Percentiles rank a stretch among this genome's conserved stretches.
These are phyloP conservation scores for Calycina marina DNA, from an alignment of 2,329 filamentous ascomycete genomes.

Conservation along the genomic window DNA sequence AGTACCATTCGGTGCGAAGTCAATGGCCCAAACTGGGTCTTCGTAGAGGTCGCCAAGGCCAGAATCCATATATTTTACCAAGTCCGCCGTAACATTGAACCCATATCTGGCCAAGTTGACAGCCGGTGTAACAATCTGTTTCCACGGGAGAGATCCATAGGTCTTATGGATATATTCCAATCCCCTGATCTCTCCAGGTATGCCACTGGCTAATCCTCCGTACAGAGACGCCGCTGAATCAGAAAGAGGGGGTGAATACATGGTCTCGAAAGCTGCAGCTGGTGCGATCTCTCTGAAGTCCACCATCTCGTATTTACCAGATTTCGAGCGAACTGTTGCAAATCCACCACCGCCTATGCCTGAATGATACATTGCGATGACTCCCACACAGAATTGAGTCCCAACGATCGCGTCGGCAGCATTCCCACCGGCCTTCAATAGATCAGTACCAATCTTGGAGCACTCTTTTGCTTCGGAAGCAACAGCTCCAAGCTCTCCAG, in stretches of 20 bases:
- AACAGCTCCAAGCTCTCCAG: conserved; percentile 39
- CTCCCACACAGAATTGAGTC: conserved; percentile 37
- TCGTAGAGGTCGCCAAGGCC: conserved; percentile 37
- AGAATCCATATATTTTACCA: conserved; percentile 44
- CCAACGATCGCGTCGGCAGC: conserved; percentile 39
- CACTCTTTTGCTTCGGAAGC: conserved; percentile 57
- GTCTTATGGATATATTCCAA: conserved; percentile 26
- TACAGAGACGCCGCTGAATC: conserved; percentile 36
- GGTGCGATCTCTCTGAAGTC: conserved; percentile 58
- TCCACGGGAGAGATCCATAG: conserved; percentile 38
- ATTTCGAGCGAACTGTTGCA: conserved; percentile 41
- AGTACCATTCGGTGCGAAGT: conserved; percentile 76
- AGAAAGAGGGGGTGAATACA: conserved; percentile 40
- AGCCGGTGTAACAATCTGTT: conserved; percentile 40
- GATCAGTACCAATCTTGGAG: conserved; percentile 50
- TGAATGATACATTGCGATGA: conserved; percentile 38
- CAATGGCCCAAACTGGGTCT: conserved; percentile 67
- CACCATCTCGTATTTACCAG: conserved; percentile 50
- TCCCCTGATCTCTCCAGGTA: conserved; percentile 33
- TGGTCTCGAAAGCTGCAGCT: conserved; percentile 41
- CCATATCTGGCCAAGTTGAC: conserved; percentile 45
- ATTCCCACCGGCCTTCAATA: conserved; percentile 43
- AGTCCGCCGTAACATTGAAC: conserved; percentile 43
- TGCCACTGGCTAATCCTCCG: conserved; percentile 41
- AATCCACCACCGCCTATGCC: conserved; percentile 57